Evolutionary conservation across 2,329 filamentous ascomycete species (phyloP), one percentile per base, ranked within the genome.

Genomic region (Colletotrichum cereale): DNA sequence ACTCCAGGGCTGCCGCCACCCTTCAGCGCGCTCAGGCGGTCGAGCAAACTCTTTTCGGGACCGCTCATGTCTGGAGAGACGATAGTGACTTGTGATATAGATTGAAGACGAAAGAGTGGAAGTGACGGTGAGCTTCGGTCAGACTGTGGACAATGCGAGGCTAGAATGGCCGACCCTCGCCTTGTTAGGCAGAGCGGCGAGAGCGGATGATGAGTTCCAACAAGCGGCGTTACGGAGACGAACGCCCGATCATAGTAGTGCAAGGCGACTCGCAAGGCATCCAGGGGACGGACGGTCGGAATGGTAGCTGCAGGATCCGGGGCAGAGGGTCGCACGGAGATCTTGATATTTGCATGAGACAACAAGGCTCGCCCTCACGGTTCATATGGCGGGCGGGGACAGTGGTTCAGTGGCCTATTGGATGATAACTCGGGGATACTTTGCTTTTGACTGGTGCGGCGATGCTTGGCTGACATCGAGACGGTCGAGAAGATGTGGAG

Each of bases 1-100:
- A 73, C 69, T 21, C 67, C 64, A 24, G 64, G 31, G 29, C 72
- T 62, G 82, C 66, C 61, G 82, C 84, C 74, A 73, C 79, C 75
- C 77, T 85, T 84, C 47, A 90, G 80, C 12, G 88, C 88, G 62
- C 88, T 87, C 38, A 90, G 81, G 38, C 88, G 85, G 67, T 87
- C 85, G 29, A 89, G 79, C 31, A 90, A 80, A 26, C 84, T 84
- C 71, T 80, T 83, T 74, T 89, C 87, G 38, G 61, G 31, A 24
- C 61, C 42, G 48, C 52, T 56, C 69, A 72, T 72, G 21, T 29
- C 18, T 29, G 38, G 44, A 47, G 36, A n/a, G 5, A 38, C 12
- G 36, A 18, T 47, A 2, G 12, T 10, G 21, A 47, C 40, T 24
- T 69, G 29, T 3, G 2, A 40, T 4, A 1, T 31, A 16, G 44